Evolutionary conservation across 495 filamentous ascomycete genomes (phyloP).

Genomic region (Penicillium canariense): DNA sequence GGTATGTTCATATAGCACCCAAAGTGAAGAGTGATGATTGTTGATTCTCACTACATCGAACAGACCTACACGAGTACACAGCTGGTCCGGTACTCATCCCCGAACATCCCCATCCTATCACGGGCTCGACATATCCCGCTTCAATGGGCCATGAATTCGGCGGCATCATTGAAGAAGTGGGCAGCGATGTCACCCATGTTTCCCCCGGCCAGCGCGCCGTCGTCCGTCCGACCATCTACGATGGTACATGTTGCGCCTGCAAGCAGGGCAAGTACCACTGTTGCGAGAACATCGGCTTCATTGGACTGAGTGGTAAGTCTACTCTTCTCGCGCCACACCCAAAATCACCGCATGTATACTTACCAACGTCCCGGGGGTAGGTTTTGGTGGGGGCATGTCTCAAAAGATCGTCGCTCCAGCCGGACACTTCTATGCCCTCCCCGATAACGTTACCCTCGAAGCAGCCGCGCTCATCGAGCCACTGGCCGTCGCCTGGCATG

Average conservation of each 20-base stretch:
- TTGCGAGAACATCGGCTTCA: constrained; percentile 58
- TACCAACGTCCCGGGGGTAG: constrained; percentile 18
- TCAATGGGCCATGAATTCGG: constrained; percentile 64
- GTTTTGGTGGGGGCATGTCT: constrained; percentile 52
- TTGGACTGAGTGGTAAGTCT: constrained; percentile 53
- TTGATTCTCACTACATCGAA: too few species aligned
- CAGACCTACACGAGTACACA: constrained; percentile 62
- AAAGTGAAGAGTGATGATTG: too few species aligned
- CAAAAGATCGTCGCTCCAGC: too few species aligned
- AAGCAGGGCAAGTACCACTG: constrained; percentile 50
- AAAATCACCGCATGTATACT: neutral
- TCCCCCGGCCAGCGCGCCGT: constrained; percentile 55
- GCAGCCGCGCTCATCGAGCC: constrained; percentile 48
- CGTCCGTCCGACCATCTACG: constrained; percentile 59
- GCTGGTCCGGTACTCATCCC: constrained; percentile 57
- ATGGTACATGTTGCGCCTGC: constrained; percentile 55
- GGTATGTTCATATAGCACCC: constrained; percentile 18
- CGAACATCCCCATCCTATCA: constrained; percentile 55
- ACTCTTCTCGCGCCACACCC: neutral
- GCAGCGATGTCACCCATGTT: constrained; percentile 47
- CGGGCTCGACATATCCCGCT: constrained; percentile 53
- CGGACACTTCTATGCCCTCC: too few species aligned
- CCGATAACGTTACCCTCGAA: neutral
- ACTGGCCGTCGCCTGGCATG: constrained; percentile 64
- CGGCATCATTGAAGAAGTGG: constrained; percentile 58